A percentile compares a stretch with the other conserved stretches of the same genome.
Conservation (phyloP, 768 basidiomycete species). For the Termitomyces sp. region DNA sequence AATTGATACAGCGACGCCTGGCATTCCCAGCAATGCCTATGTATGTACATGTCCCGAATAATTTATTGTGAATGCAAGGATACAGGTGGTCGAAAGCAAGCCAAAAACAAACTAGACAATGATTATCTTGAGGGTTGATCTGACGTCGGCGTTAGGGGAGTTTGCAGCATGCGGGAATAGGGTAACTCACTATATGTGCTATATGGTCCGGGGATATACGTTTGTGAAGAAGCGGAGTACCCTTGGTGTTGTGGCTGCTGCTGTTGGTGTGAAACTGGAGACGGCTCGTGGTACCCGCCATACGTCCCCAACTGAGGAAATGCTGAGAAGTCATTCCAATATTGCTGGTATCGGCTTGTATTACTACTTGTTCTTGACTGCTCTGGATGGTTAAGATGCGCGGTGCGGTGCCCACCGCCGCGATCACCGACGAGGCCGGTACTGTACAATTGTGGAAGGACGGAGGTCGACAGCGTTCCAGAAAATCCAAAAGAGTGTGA, state of each 20-base stretch:
- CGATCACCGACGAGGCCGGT: conserved; percentile 61
- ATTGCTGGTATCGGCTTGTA: conserved; percentile 41
- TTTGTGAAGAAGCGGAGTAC: conserved; percentile 12
- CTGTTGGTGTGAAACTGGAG: conserved; percentile 10
- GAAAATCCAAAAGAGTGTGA: conserved; percentile 29
- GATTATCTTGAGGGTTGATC: conserved; percentile 11
- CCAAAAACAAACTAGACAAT: neutral
- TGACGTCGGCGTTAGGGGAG: neutral
- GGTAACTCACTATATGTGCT: conserved; percentile 19
- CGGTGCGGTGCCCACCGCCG: neutral
- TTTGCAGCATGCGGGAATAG: neutral
- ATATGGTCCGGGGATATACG: conserved; percentile 24
- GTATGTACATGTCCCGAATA: conserved; percentile 5
- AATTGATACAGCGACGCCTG: conserved; percentile 6
- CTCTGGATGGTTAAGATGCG: conserved; percentile 4
- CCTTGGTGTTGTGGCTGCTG: conserved; percentile 9
- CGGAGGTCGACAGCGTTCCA: conserved; percentile 60
- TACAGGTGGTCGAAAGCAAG: conserved; percentile 10
- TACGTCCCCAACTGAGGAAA: conserved; percentile 46
- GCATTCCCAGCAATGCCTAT: neutral
- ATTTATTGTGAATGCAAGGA: neutral
- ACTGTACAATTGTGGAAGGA: conserved; percentile 71
- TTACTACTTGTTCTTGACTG: conserved; percentile 14
- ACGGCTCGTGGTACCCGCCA: conserved; percentile 19
- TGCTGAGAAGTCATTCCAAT: conserved; percentile 51